phyloP scores from a whole-genome alignment of 1,284 basidiomycete genomes.

The Boletus semigastroideus region DNA sequence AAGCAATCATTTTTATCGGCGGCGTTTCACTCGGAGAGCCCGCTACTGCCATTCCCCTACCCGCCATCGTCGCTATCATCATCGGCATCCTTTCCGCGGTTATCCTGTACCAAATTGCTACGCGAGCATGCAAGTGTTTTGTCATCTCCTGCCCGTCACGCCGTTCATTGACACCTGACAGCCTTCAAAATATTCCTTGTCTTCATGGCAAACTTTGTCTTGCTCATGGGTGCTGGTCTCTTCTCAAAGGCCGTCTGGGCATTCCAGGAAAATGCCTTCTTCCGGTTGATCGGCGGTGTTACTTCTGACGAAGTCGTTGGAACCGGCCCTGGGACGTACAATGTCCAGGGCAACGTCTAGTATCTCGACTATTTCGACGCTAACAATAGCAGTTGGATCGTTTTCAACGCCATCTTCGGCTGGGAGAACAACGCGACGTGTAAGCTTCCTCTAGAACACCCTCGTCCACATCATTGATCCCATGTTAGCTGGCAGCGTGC shows the following conservation, averaged over 20 bases:
- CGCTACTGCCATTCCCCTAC: conserved; percentile 84
- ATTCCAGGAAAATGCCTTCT: conserved; percentile 72
- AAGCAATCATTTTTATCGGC: conserved; percentile 91
- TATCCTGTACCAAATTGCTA: conserved; percentile 75
- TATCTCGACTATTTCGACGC: conserved; percentile 84
- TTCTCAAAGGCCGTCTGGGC: conserved; percentile 74
- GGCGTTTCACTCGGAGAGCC: conserved; percentile 84
- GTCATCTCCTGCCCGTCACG: too few relatives aligned
- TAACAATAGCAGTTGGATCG: conserved; percentile 65
- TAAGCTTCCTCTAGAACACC: conserved; percentile 25
- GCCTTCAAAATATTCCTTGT: conserved; percentile 82
- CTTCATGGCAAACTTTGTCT: conserved; percentile 84
- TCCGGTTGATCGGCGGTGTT: conserved; percentile 61
- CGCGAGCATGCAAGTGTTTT: conserved; percentile 57
- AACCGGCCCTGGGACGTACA: conserved; percentile 79
- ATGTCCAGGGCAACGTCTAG: conserved; percentile 83
- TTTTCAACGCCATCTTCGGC: conserved; percentile 74
- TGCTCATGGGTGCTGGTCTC: conserved; percentile 90
- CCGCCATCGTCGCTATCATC: conserved; percentile 80
- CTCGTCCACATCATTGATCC: neutral
- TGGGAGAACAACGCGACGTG: conserved; percentile 72
- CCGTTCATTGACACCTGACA: conserved; percentile 25
- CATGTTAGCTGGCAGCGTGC: conserved; percentile 57
- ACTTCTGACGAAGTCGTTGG: conserved; percentile 78
- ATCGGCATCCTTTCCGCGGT: conserved; percentile 70